Conservation (phyloP, 768 basidiomycete species). For the Chalciporus chontae region DNA sequence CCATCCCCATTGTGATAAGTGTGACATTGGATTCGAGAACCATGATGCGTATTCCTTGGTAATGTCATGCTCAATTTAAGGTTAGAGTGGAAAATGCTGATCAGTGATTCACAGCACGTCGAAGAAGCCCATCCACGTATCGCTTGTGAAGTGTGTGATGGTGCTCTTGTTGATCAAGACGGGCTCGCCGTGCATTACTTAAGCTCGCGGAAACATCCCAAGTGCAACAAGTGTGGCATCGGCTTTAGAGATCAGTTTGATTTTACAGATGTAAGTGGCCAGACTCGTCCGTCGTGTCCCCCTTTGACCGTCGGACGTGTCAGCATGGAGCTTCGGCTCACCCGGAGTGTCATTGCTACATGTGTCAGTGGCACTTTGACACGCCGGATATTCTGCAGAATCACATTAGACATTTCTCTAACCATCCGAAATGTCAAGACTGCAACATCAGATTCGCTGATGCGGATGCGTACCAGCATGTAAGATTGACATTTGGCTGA, state of each 20-base stretch:
- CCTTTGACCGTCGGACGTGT: slow-evolving; percentile 11
- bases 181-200: slow-evolving; percentile 26
- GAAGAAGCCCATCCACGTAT: slow-evolving; percentile 35
- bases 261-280: slow-evolving; percentile 25
- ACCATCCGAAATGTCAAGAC: slow-evolving; percentile 43
- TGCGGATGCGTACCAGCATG: slow-evolving; percentile 34
- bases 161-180: slow-evolving; percentile 18
- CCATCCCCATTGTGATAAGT: slow-evolving; percentile 37
- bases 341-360: slow-evolving; percentile 32
- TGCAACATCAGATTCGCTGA: slow-evolving; percentile 44
- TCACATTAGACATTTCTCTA: slow-evolving; percentile 40
- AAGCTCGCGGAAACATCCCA: slow-evolving; percentile 26
- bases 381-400: slow-evolving; percentile 32
- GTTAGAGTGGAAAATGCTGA: slow-evolving; percentile 1
- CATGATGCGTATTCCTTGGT: slow-evolving; percentile 28
- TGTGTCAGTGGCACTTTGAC: slow-evolving; percentile 41
- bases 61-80: slow-evolving; percentile 2
- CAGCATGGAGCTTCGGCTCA: slow-evolving; percentile 31
- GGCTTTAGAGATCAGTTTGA: slow-evolving; percentile 28
- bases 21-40: slow-evolving; percentile 35
- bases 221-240: slow-evolving; percentile 23
- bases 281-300: neutral
- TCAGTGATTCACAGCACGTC: slow-evolving; percentile 34
- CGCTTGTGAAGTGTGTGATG: slow-evolving; percentile 31
- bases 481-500: slow-evolving; percentile 16